These are phyloP conservation scores for Globisporangium abappressorium DNA, from an alignment of 352 stramenopile species.

Conservation along the genomic window DNA sequence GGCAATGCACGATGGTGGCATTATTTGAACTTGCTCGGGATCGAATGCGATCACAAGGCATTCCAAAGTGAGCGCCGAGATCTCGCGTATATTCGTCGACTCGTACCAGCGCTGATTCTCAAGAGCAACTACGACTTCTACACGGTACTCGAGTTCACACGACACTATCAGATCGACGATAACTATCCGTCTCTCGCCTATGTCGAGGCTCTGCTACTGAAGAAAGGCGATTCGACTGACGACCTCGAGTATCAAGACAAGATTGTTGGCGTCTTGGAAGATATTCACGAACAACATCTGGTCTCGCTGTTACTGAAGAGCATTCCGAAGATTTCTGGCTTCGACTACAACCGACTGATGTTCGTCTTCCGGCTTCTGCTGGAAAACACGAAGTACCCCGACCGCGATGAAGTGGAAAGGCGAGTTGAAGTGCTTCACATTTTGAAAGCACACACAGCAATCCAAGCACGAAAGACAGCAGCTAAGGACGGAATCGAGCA, in stretches of 20 bases:
- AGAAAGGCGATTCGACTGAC: slow-evolving; percentile 16
- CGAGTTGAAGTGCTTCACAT: slow-evolving; percentile 58
- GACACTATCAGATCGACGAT: slow-evolving; percentile 83
- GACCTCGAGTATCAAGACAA: slow-evolving; percentile 68
- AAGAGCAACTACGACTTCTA: slow-evolving; percentile 81
- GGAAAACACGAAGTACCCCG: slow-evolving; percentile 50
- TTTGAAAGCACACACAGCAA: slow-evolving; percentile 29
- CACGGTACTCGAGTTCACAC: slow-evolving; percentile 76
- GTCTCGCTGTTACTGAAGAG: slow-evolving; percentile 53
- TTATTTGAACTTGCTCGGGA: slow-evolving; percentile 72
- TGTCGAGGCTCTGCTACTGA: slow-evolving; percentile 56
- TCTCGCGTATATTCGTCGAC: slow-evolving; percentile 56
- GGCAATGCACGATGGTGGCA: slow-evolving; percentile 83
- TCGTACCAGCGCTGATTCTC: slow-evolving; percentile 60
- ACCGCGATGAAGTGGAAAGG: slow-evolving; percentile 59
- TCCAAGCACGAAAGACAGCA: slow-evolving; percentile 3
- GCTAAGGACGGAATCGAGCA: not conserved
- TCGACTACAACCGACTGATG: slow-evolving; percentile 64
- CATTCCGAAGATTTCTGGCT: slow-evolving; percentile 44
- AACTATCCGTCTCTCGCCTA: slow-evolving; percentile 69
- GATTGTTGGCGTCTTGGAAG: slow-evolving; percentile 72
- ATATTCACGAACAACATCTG: slow-evolving; percentile 74
- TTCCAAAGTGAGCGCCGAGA: slow-evolving; percentile 72
- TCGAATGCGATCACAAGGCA: slow-evolving; percentile 72
- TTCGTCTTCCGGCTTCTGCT: slow-evolving; percentile 76